These are phyloP conservation scores for Starmerella bacillaris DNA, from an alignment of 805 yeast genomes.

Conservation along the genomic window DNA sequence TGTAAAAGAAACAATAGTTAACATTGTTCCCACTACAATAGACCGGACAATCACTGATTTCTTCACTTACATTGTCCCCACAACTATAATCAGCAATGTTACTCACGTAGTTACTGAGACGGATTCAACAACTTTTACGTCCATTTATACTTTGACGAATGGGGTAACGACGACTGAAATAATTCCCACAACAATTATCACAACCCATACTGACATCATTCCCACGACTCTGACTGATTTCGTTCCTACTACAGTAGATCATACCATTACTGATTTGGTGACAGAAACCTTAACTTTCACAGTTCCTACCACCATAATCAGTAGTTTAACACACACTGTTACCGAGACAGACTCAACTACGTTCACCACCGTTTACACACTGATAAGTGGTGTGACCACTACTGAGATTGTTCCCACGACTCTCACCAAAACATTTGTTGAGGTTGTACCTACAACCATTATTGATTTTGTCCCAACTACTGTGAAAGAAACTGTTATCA, in stretches of 20 bases:
- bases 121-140: not conserved
- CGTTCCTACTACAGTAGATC: not conserved
- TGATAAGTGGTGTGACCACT: no score
- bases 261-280: not conserved
- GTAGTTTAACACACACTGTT: no score
- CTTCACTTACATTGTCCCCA: constrained; percentile 2
- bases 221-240: no score
- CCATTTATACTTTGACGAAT: constrained; percentile 5
- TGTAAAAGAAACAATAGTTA: constrained; percentile 2
- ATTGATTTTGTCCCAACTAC: not conserved
- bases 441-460: no score
- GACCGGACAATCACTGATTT: constrained; percentile 4
- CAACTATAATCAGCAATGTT: constrained; percentile 1
- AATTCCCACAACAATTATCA: not conserved
- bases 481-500: constrained; percentile 2
- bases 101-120: not conserved
- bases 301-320: no score
- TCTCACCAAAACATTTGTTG: no score
- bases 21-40: constrained; percentile 7
- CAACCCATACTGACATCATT: no score
- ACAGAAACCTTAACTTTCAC: no score
- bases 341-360: no score
- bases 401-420: not conserved
- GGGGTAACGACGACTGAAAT: not conserved
- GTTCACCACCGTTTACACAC: no score